Percentiles rank a stretch among this genome's conserved stretches.
Evolutionary conservation across 345 rosid genomes (phyloP).

Genomic region (Conringia planisiliqua): DNA sequence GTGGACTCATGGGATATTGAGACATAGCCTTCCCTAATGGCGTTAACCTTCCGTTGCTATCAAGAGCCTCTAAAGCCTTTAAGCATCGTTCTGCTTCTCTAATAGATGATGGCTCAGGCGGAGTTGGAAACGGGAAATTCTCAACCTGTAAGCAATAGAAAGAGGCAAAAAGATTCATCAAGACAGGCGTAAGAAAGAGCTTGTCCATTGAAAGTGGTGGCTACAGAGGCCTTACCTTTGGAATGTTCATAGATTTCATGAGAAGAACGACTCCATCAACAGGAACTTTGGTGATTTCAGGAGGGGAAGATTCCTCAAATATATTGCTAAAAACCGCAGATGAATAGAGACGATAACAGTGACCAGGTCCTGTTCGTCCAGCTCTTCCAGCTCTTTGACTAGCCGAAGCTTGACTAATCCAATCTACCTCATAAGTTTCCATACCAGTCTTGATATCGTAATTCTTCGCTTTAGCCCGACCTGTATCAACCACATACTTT

Average conservation of each 20-base stretch:
- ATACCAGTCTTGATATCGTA: slow-evolving; percentile 69
- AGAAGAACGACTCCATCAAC: slow-evolving; percentile 82
- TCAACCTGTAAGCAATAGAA: slow-evolving; percentile 48
- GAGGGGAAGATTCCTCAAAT: slow-evolving; percentile 64
- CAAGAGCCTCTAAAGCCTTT: slow-evolving; percentile 71
- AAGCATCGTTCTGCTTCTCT: slow-evolving; percentile 67
- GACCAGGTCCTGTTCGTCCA: slow-evolving; percentile 96
- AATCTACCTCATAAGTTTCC: slow-evolving; percentile 68
- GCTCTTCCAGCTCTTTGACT: slow-evolving; percentile 96
- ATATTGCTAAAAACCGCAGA: slow-evolving; percentile 71
- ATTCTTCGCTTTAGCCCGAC: slow-evolving; percentile 80
- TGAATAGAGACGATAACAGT: slow-evolving; percentile 87
- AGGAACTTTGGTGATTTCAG: slow-evolving; percentile 84
- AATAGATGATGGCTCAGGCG: slow-evolving; percentile 62
- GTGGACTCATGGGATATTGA: slow-evolving; percentile 85
- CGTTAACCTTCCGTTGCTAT: slow-evolving; percentile 57
- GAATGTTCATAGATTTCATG: slow-evolving; percentile 82
- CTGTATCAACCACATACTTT: slow-evolving; percentile 94
- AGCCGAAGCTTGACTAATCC: slow-evolving; percentile 95
- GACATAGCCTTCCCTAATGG: slow-evolving; percentile 85
- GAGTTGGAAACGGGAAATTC: slow-evolving; percentile 93
- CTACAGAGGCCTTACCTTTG: slow-evolving; percentile 47
- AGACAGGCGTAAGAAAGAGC: not conserved
- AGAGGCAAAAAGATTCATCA: not conserved
- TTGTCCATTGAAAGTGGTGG: not conserved